Evolutionary conservation across 2,329 filamentous ascomycete genomes (phyloP).

Genomic region (Xylaria sp.): DNA sequence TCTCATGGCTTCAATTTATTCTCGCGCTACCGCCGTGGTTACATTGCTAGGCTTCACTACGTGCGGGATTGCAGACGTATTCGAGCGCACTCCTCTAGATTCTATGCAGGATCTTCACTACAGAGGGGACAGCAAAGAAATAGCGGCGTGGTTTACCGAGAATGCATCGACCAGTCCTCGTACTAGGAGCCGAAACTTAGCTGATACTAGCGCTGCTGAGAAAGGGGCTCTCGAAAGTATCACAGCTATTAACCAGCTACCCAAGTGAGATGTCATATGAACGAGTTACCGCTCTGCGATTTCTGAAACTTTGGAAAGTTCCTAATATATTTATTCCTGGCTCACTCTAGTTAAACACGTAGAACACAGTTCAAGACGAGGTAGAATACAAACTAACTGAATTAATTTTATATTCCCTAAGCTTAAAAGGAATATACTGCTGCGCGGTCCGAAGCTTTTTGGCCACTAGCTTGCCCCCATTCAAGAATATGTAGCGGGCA

Average conservation of each 20-base stretch:
- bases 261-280: not conserved
- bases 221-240: constrained; percentile 8
- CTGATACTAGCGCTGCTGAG: not conserved
- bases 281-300: not conserved
- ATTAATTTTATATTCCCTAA: not conserved
- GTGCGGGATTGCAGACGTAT: too few species aligned
- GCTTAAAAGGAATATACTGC: not conserved
- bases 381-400: constrained; percentile 10
- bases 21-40: constrained; percentile 1
- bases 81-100: too few species aligned
- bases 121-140: constrained; percentile 5
- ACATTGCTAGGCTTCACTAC: constrained; percentile 3
- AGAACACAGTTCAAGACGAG: constrained; percentile 11
- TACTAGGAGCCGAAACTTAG: not conserved
- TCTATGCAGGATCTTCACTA: constrained; percentile 1
- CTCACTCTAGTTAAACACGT: not conserved
- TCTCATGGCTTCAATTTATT: not conserved
- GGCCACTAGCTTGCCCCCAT: not conserved
- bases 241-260: not conserved
- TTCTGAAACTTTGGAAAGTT: not conserved
- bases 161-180: not conserved
- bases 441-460: constrained; percentile 7
- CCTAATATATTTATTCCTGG: not conserved
- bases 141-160: constrained; percentile 7
- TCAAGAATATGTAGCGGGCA: constrained; percentile 12